These are phyloP conservation scores for Penicillium diatomitis DNA, from an alignment of 495 filamentous ascomycete species.

Conservation along the genomic window DNA sequence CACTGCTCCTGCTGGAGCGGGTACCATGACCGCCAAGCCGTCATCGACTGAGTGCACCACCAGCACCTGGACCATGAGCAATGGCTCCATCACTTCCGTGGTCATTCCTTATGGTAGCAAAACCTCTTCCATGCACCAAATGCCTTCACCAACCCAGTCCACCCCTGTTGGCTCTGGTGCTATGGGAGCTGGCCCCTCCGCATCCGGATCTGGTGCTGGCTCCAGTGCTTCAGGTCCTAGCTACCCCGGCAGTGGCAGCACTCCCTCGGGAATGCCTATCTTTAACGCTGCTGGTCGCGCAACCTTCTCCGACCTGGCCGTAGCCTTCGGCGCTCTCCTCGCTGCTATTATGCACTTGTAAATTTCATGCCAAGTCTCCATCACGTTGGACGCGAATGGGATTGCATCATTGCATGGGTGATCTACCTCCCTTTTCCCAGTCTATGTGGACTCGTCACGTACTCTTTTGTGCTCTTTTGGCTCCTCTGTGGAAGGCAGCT, in stretches of 20 bases:
- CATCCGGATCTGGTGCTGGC: constrained; percentile 1
- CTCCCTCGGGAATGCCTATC: constrained; percentile 5
- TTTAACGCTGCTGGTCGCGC: constrained; percentile 23
- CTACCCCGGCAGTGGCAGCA: background rate
- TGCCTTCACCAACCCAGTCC: constrained; percentile 3
- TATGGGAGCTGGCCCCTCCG: background rate
- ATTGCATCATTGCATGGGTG: background rate
- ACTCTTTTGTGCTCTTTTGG: too few species aligned
- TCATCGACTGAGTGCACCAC: background rate
- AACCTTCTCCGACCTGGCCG: constrained; percentile 17
- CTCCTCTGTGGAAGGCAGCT: too few species aligned
- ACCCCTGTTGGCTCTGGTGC: constrained; percentile 1
- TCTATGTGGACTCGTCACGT: too few species aligned
- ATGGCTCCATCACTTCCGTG: constrained; percentile 5
- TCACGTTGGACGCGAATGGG: background rate
- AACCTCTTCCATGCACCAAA: constrained; percentile 4
- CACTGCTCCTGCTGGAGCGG: too few species aligned
- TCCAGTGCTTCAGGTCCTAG: too few species aligned
- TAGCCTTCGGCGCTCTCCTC: constrained; percentile 15
- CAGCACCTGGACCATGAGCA: background rate
- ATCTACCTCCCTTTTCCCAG: background rate
- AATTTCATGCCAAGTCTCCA: background rate
- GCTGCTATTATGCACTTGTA: constrained; percentile 18
- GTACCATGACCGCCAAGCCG: background rate
- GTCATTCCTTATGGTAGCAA: constrained; percentile 1